Percentiles rank a stretch among this genome's conserved stretches.
These are phyloP conservation scores for Tripterygium wilfordii DNA, from an alignment of 177 flowering plant genomes.

Conservation along the genomic window DNA sequence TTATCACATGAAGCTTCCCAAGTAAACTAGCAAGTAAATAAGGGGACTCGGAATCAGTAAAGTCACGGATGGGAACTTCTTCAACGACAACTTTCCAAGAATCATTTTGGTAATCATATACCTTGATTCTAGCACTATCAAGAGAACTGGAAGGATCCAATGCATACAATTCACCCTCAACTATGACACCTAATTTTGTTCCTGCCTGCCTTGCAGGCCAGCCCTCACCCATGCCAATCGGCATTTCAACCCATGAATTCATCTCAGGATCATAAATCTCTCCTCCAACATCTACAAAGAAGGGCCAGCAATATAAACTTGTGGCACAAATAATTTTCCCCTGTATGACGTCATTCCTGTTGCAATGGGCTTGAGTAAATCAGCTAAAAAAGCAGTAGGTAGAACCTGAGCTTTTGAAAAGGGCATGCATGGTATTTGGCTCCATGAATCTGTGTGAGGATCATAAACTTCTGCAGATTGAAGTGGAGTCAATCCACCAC, in stretches of 20 bases:
- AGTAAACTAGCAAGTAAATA: constrained; percentile 66
- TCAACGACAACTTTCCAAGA: constrained; percentile 62
- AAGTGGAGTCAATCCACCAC: constrained; percentile 65
- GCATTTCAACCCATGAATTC: constrained; percentile 72
- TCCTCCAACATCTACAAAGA: constrained; percentile 84
- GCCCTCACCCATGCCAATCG: constrained; percentile 82
- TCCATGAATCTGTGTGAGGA: constrained; percentile 50
- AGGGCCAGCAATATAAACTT: constrained; percentile 85
- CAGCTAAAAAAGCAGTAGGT: constrained; percentile 68
- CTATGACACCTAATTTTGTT: constrained; percentile 65
- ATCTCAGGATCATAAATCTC: constrained; percentile 67
- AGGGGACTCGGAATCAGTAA: constrained; percentile 66
- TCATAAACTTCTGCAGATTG: constrained; percentile 79
- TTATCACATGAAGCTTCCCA: constrained; percentile 69
- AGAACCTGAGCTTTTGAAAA: constrained; percentile 60
- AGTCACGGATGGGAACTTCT: constrained; percentile 57
- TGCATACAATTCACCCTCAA: constrained; percentile 69
- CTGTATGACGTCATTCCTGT: constrained; percentile 77
- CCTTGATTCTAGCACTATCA: constrained; percentile 60
- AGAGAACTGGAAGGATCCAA: constrained; percentile 65
- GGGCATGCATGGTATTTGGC: constrained; percentile 71
- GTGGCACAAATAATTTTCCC: constrained; percentile 71
- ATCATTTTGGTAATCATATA: constrained; percentile 64
- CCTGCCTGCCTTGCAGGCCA: constrained; percentile 93
- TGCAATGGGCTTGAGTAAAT: constrained; percentile 81